Conservation (phyloP, 202 grass and related monocot species). For the Elaeis oleifera region DNA sequence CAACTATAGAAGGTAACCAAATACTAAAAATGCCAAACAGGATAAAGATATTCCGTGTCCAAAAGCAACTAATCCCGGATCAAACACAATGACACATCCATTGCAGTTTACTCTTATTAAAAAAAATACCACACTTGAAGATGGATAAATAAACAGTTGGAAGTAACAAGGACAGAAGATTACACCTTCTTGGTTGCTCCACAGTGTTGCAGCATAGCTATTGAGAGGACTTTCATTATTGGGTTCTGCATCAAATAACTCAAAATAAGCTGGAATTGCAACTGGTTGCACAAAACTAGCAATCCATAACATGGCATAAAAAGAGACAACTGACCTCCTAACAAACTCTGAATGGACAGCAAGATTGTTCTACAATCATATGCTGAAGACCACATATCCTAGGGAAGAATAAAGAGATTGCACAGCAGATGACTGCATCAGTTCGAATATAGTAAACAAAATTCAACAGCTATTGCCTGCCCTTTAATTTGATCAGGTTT, state of each 20-base stretch:
- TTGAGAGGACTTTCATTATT: constrained; percentile 31
- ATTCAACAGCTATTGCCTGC: too few species aligned
- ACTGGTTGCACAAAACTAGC: too few species aligned
- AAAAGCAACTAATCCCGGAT: too few species aligned
- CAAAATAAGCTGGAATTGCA: neutral
- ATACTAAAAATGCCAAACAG: too few species aligned
- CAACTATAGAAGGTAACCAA: too few species aligned
- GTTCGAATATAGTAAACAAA: too few species aligned
- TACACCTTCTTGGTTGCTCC: constrained; percentile 27
- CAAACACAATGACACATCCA: too few species aligned
- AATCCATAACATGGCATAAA: neutral
- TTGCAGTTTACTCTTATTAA: too few species aligned
- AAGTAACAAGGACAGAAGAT: neutral
- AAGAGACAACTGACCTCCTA: constrained; percentile 16
- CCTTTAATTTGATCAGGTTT: too few species aligned
- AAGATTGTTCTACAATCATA: constrained; percentile 26
- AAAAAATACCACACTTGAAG: too few species aligned
- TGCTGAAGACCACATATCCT: constrained; percentile 30
- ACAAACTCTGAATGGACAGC: constrained; percentile 29
- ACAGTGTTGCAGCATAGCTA: constrained; percentile 25
- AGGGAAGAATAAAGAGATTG: neutral
- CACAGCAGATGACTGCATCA: neutral
- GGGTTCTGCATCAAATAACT: constrained; percentile 18
- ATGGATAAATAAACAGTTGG: neutral
- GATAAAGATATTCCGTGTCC: too few species aligned